Conservation (phyloP, 176 grass and related monocot species). For the Canna indica region DNA sequence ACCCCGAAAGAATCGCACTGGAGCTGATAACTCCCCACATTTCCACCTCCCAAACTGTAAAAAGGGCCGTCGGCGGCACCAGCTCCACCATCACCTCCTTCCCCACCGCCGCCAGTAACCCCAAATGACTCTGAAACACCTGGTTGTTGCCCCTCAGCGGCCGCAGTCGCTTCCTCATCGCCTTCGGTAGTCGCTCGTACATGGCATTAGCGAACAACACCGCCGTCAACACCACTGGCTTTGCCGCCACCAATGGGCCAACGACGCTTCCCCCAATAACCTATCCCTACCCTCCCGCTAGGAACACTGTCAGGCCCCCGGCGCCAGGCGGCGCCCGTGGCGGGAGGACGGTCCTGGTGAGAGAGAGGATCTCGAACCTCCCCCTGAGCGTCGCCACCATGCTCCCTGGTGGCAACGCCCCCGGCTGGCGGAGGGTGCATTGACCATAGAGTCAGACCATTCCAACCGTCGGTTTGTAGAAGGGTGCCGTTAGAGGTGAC, state of each 20-base stretch:
- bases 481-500: neutral
- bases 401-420: conserved; percentile 70
- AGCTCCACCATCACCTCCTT: conserved; percentile 2
- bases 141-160: conserved; percentile 43
- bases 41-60: conserved; percentile 1
- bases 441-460: conserved; percentile 61
- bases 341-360: conserved; percentile 81
- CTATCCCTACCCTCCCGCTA: conserved; percentile 72
- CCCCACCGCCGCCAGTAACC: conserved; percentile 57
- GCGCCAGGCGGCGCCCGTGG: conserved; percentile 72
- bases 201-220: conserved; percentile 81
- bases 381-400: conserved; percentile 79
- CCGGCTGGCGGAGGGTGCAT: conserved; percentile 68
- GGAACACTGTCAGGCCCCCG: conserved; percentile 73
- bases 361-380: conserved; percentile 83
- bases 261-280: conserved; percentile 87
- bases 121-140: conserved; percentile 65
- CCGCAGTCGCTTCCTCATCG: conserved; percentile 49
- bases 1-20: neutral
- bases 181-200: conserved; percentile 85
- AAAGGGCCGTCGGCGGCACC: neutral
- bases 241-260: conserved; percentile 57
- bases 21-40: conserved; percentile 9
- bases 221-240: conserved; percentile 81
- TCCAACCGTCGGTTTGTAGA: neutral